Conservation (phyloP, 1,139 yeast genomes). For the Taphrina confusa region DNA sequence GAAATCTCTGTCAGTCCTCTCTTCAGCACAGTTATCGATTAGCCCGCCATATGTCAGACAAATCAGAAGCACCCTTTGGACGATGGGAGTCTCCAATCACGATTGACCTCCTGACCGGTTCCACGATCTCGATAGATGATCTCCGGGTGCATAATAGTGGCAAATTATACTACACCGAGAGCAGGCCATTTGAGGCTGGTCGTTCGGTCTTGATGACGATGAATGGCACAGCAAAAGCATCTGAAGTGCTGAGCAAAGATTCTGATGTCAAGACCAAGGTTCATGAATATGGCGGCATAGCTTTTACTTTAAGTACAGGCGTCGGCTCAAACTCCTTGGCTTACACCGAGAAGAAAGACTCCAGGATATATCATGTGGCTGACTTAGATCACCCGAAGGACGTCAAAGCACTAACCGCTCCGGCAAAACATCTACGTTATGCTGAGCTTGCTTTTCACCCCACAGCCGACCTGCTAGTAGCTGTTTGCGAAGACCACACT, state of each 20-base stretch:
- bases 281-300: slow-evolving; percentile 30
- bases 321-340: neutral
- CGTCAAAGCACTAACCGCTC: slow-evolving; percentile 1
- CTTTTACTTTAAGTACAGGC: neutral
- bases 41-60: neutral
- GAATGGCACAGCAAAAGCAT: neutral
- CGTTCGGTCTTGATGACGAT: slow-evolving; percentile 16
- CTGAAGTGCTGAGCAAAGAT: neutral
- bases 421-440: slow-evolving; percentile 5
- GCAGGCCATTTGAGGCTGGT: slow-evolving; percentile 26
- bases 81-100: slow-evolving; percentile 30
- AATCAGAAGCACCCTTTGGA: slow-evolving; percentile 7
- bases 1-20: too few species aligned
- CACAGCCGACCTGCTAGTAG: neutral
- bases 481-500: slow-evolving; percentile 32
- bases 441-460: slow-evolving; percentile 26
- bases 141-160: slow-evolving; percentile 7
- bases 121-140: slow-evolving; percentile 19
- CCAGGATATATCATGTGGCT: slow-evolving; percentile 6
- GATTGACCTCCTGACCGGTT: slow-evolving; percentile 27
- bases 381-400: neutral
- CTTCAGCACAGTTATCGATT: too few species aligned
- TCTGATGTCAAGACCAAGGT: slow-evolving; percentile 24
- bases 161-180: slow-evolving; percentile 16
- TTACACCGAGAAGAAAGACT: slow-evolving; percentile 17